These are phyloP conservation scores for Plasmodium vivax DNA, from an alignment of 169 alveolate genomes.

Conservation along the genomic window DNA sequence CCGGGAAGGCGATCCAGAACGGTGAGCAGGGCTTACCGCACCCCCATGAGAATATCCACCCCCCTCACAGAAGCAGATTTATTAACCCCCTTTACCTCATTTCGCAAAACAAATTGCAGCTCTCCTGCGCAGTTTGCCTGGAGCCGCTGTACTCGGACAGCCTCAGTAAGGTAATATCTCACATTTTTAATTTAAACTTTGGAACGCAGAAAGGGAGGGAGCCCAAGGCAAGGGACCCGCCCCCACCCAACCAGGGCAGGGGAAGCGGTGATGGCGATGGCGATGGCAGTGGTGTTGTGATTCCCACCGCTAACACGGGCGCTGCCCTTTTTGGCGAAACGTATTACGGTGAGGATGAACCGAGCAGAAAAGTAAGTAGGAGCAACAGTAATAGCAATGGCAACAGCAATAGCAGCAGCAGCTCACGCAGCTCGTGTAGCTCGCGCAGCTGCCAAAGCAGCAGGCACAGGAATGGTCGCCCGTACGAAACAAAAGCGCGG, in stretches of 20 bases:
- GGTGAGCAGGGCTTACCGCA: not conserved
- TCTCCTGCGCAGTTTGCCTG: conserved; percentile 65
- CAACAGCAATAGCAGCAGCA: not conserved
- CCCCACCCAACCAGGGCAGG: not conserved
- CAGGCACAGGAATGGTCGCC: not conserved
- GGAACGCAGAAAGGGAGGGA: conserved; percentile 8
- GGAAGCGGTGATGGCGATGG: not conserved
- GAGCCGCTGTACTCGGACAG: conserved; percentile 55
- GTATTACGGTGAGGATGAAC: not conserved
- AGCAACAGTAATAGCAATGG: not conserved
- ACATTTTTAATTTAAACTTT: conserved; percentile 26
- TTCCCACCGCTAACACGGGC: not conserved
- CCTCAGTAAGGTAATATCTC: conserved; percentile 35
- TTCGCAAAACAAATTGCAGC: conserved; percentile 53
- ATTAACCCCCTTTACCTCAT: conserved; percentile 36
- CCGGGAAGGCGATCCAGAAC: not conserved
- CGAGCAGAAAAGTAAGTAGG: not conserved
- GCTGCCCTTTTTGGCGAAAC: not conserved
- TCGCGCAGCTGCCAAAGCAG: not conserved
- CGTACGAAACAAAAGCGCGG: not conserved
- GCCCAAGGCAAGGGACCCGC: not conserved
- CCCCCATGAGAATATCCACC: not conserved
- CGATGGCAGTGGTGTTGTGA: not conserved
- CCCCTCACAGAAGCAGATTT: not conserved
- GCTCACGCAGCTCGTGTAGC: not conserved